Base-by-base conservation (phyloP, 208 protist genomes). In the Tritrichomonas musculus region DNA sequence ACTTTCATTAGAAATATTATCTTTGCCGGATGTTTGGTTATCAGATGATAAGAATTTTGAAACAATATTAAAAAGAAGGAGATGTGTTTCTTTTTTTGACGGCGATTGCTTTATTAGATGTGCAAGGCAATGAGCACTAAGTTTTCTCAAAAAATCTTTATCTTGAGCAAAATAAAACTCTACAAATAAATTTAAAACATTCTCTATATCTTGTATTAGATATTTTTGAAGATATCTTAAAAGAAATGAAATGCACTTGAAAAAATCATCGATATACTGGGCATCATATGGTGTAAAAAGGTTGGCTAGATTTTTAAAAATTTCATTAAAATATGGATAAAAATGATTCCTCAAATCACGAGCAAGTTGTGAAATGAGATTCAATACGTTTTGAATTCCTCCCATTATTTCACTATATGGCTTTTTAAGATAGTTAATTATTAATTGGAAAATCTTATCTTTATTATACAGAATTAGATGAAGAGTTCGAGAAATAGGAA, bases 301-400 rank as follows among this genome's bases (percentile, higher is more conserved):
- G 2, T 88, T 57, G 14, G 47, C 20, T 13, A 88, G n/a, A 57
- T 33, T 20, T 0, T 5, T 57, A 13, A 88, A 88, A 88, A 88
- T 88, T 36, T 53, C 11, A 4, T 25, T 25, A 30, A 88, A 88
- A 57, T 88, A 88, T 17, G 77, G 77, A 88, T 88, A 88, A 88
- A 88, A 88, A 53, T 88, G 47, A 33, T 11, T 41, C 57, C 77
- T 5, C 57, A 88, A 88, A 36, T 88, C 77, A 33, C 77, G 4
- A 0, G 77, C 13, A 33, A 88, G 77, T n/a, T 88, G 77, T 33
- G 14, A 14, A 27, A 88, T 33, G 2, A 88, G 17, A 33, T 88
- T 53, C 47, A 88, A 44, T n/a, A 88, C 47, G 20, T 44, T 39
- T 57, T 88, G 27, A 33, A 88, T 53, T 20, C 77, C 41, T 57